Base-by-base conservation (phyloP, 129 eudicot species). In the Logfia minima region DNA sequence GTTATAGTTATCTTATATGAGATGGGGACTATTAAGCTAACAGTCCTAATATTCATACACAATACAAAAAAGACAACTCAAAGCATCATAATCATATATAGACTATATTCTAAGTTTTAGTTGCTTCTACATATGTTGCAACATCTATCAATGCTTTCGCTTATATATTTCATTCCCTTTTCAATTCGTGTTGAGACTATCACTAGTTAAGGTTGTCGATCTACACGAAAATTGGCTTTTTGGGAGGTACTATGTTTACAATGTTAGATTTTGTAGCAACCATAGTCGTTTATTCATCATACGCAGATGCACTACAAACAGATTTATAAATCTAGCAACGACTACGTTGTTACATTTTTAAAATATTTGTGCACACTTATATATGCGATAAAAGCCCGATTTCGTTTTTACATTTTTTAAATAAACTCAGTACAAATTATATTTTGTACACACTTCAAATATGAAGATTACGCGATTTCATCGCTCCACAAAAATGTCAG, bases 61-160 rank as follows among this genome's bases (percentile, higher is more conserved):
- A 45, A 39, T 8, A 8, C 3, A 39, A 8, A 45, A 45, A 45
- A 45, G 53, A 45, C 53, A 45, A 13, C 53, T 45, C 5, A 26
- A 52, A 69, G 80, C 53, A 81, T 75, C 77, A 75, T 65, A 23
- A 8, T 39, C 45, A 8, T 13, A 45, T 3, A 45, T 45, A 29
- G 66, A 21, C 23, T 31, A 58, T 23, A 74, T 48, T 41, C 74
- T 56, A 19, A 53, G 35, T 21, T 68, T 22, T 45, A 68, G 35
- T n/a, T 55, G 73, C 43, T 75, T 74, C 26, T 34, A 11, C 23
- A 68, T 28, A 34, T 64, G 19, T 55, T 8, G 68, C 60, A 11
- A 45, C 13, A 45, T 45, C 51, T 68, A n/a, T 66, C 26, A 70
- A 60, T 48, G 7, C 48, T 14, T 51, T 63, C 21, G 28, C 59